These are phyloP conservation scores for Trichoderma gracile DNA, from an alignment of 2,329 filamentous ascomycete species.

Conservation along the genomic window DNA sequence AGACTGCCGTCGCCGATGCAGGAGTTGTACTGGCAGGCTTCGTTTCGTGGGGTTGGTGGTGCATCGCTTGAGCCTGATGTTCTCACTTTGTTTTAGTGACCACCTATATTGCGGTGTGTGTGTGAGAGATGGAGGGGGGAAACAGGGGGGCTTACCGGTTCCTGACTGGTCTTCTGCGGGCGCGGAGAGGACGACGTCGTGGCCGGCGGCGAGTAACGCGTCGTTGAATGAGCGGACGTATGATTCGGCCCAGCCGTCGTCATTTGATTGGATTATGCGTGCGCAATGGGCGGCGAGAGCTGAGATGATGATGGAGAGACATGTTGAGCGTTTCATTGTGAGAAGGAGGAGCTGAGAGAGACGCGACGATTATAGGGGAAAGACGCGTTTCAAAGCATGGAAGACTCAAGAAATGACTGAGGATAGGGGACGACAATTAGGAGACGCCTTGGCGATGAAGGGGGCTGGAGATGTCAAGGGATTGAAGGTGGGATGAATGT, in stretches of 20 bases:
- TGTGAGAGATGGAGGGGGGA: background rate
- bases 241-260: constrained; percentile 73
- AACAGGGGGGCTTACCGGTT: constrained; percentile 44
- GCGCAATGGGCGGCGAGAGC: constrained; percentile 38
- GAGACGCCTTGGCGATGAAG: background rate
- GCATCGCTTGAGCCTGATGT: constrained; percentile 51
- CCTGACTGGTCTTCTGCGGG: constrained; percentile 69
- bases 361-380: background rate
- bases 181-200: constrained; percentile 63
- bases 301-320: constrained; percentile 30
- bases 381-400: background rate
- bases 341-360: background rate
- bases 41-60: constrained; percentile 49
- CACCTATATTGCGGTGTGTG: background rate
- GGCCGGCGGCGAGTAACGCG: constrained; percentile 54
- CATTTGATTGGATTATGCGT: constrained; percentile 66
- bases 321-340: constrained; percentile 34
- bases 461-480: background rate
- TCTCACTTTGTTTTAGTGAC: background rate
- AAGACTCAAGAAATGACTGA: too few species aligned
- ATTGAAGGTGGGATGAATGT: too few species aligned
- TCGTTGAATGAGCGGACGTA: constrained; percentile 64
- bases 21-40: constrained; percentile 61
- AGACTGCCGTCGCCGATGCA: constrained; percentile 61
- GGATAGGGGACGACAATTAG: too few species aligned